Percentiles rank a stretch among this genome's conserved stretches.
Conservation (phyloP, 2,329 filamentous ascomycete species). For the Polytolypa hystricis region DNA sequence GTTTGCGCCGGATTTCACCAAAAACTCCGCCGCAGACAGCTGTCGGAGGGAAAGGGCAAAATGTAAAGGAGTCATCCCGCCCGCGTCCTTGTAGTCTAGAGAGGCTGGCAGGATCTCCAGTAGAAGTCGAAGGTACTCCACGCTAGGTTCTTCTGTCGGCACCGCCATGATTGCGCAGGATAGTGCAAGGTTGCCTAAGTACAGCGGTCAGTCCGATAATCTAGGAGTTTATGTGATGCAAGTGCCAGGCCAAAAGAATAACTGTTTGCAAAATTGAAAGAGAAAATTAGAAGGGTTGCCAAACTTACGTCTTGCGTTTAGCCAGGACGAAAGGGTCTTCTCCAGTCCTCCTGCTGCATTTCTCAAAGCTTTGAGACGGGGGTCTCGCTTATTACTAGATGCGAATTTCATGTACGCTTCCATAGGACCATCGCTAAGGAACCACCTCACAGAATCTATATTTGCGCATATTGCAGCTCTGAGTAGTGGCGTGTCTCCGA, state of each 20-base stretch:
- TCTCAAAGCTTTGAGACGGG: constrained; percentile 50
- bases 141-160: constrained; percentile 1
- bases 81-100: constrained; percentile 46
- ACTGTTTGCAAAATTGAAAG: background rate
- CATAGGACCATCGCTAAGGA: constrained; percentile 58
- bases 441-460: constrained; percentile 64
- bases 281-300: background rate
- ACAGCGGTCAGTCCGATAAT: background rate
- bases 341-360: constrained; percentile 53
- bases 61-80: constrained; percentile 51
- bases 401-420: constrained; percentile 60
- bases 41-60: constrained; percentile 47
- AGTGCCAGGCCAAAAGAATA: background rate
- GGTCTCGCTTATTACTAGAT: constrained; percentile 49
- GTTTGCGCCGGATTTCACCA: constrained; percentile 60
- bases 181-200: background rate
- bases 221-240: background rate
- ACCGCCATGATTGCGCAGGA: background rate
- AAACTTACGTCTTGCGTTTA: constrained; percentile 39
- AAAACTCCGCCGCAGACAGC: constrained; percentile 36
- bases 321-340: constrained; percentile 44
- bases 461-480: constrained; percentile 33
- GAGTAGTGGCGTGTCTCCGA: constrained; percentile 23
- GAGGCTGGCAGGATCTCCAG: constrained; percentile 49
- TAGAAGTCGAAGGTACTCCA: constrained; percentile 51